Conservation (phyloP, 208 protist genomes). For the Acanthamoeba healyi region DNA sequence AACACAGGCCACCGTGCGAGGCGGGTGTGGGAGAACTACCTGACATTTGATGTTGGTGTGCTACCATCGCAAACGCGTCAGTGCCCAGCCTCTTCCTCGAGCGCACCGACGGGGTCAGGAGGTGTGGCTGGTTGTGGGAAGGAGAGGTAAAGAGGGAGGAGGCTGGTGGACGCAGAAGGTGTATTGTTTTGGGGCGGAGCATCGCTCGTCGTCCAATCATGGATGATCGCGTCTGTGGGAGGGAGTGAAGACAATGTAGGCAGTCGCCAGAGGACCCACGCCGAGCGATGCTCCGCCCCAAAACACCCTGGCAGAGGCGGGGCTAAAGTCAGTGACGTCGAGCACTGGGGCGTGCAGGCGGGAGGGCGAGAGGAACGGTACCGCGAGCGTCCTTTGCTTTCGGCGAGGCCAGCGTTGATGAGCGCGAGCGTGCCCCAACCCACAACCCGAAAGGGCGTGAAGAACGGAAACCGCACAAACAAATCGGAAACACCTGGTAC, state of each 20-base stretch:
- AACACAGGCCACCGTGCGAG: neutral
- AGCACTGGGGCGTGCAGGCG: too few species aligned
- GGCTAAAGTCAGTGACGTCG: neutral
- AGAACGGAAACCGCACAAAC: neutral
- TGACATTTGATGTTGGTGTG: too few species aligned
- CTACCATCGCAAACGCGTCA: too few species aligned
- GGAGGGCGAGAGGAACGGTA: neutral
- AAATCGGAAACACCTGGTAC: neutral
- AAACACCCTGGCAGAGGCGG: neutral
- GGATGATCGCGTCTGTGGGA: slow-evolving; percentile 2
- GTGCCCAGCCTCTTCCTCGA: too few species aligned
- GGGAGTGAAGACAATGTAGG: slow-evolving; percentile 55
- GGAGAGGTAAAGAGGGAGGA: too few species aligned
- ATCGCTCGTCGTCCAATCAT: neutral
- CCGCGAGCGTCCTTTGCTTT: slow-evolving; percentile 39
- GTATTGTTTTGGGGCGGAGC: neutral
- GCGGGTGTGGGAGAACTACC: too few species aligned
- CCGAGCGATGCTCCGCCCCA: slow-evolving; percentile 31
- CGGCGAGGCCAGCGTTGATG: slow-evolving; percentile 31
- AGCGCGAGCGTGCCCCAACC: slow-evolving; percentile 45
- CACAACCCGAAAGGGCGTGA: slow-evolving; percentile 1
- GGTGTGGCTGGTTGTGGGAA: too few species aligned
- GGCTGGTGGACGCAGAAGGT: neutral
- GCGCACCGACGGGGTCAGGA: too few species aligned
- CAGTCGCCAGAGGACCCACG: neutral